Evolutionary conservation across 2,329 filamentous ascomycete species (phyloP).

Genomic region (Westerdykella ornata): DNA sequence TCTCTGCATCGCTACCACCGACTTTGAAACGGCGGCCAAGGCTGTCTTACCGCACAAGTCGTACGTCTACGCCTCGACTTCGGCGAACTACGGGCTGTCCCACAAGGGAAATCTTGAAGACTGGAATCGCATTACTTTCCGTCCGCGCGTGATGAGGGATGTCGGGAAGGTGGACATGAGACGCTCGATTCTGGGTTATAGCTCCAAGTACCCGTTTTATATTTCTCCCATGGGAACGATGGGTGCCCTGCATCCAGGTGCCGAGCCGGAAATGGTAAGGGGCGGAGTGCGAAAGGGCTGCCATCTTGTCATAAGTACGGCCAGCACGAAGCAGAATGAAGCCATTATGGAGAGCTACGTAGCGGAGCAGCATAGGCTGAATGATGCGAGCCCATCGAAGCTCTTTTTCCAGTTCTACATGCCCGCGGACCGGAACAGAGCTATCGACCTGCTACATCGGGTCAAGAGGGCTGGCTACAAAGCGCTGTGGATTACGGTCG

Average conservation of each 20-base stretch:
- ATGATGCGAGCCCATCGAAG: conserved; percentile 21
- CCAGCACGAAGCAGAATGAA: conserved; percentile 25
- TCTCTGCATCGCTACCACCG: conserved; percentile 26
- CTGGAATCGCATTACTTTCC: conserved; percentile 32
- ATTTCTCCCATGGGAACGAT: conserved; percentile 36
- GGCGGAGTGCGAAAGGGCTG: conserved; percentile 32
- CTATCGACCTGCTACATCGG: conserved; percentile 27
- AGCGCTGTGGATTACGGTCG: conserved; percentile 34
- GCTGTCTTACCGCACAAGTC: conserved; percentile 29
- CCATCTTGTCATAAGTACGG: conserved; percentile 34
- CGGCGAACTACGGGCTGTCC: conserved; percentile 30
- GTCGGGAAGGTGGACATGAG: conserved; percentile 28
- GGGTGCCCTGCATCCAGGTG: conserved; percentile 30
- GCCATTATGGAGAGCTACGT: conserved; percentile 29
- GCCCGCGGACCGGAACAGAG: conserved; percentile 27
- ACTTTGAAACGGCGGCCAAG: conserved; percentile 31
- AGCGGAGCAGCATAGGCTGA: conserved; percentile 20
- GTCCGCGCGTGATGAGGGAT: conserved; percentile 33
- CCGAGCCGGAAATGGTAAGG: conserved; percentile 33
- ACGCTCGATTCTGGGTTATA: conserved; percentile 31
- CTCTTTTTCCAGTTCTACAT: conserved; percentile 36
- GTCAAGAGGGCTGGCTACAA: conserved; percentile 30
- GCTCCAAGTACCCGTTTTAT: conserved; percentile 34
- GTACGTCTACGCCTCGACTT: conserved; percentile 30
- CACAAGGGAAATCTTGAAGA: conserved; percentile 28